phyloP scores from a whole-genome alignment of 768 basidiomycete species.

The Mycena latifolia region DNA sequence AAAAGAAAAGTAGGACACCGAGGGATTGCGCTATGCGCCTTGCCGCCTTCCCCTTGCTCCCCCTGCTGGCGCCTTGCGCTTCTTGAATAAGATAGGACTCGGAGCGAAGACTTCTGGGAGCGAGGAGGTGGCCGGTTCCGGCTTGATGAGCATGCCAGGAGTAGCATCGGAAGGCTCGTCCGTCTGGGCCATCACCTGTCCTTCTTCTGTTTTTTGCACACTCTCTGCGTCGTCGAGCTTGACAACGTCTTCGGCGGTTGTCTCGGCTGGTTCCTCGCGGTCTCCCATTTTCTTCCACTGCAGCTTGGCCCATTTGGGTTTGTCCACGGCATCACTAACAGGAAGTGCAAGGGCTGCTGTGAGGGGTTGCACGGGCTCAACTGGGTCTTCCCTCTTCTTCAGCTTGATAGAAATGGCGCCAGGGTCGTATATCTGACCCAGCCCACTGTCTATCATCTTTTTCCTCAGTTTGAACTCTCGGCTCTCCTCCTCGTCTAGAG shows the following conservation, averaged over 20 bases:
- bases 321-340: slow-evolving; percentile 17
- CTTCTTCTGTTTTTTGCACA: slow-evolving; percentile 14
- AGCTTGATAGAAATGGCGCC: slow-evolving; percentile 74
- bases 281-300: slow-evolving; percentile 44
- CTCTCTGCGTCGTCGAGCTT: neutral
- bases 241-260: neutral
- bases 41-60: slow-evolving; percentile 38
- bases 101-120: slow-evolving; percentile 10
- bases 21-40: slow-evolving; percentile 15
- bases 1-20: slow-evolving; percentile 6
- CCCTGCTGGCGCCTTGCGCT: slow-evolving; percentile 44
- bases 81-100: slow-evolving; percentile 44
- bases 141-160: slow-evolving; percentile 14
- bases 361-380: slow-evolving; percentile 31
- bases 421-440: slow-evolving; percentile 89
- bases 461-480: slow-evolving; percentile 77
- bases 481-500: slow-evolving; percentile 62
- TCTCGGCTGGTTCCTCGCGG: neutral
- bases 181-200: neutral
- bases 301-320: slow-evolving; percentile 49
- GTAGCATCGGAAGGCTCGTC: slow-evolving; percentile 2
- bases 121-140: slow-evolving; percentile 20
- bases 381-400: slow-evolving; percentile 66
- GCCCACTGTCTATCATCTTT: slow-evolving; percentile 68
- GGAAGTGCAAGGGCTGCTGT: slow-evolving; percentile 26